Evolutionary conservation across 2,329 filamentous ascomycete species (phyloP), one percentile per base, ranked within the genome.

Genomic region (Daldinia sp.): DNA sequence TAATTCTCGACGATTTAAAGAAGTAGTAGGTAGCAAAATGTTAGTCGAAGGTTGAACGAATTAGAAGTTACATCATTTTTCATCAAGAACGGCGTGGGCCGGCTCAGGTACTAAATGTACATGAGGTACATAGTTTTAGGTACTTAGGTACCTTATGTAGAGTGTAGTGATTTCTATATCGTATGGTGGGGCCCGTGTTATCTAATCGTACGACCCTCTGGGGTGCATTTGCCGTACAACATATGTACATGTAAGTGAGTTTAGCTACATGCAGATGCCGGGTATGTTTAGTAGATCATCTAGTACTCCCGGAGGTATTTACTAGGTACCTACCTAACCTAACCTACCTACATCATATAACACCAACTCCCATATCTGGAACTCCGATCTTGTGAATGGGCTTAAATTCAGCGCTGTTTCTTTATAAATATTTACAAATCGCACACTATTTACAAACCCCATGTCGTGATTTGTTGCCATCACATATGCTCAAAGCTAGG

Each of bases 11-110:
- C 35, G 51, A 12, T 6, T 35, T 37, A 26, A 54, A 54, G 10
- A 39, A 41, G 13, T 33, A 55, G 13, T 23, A 39, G 26, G 13
- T 18, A 55, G 13, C 35, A n/a, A 39, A 55, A 37, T 56, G 26
- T 44, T n/a, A 44, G 37, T 44, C 35, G 20, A 42, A 30, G 39
- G 4, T 39, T 51, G 30, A 51, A 51, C 20, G 26, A 60, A 41
- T 60, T 39, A 4, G 12, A 56, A 41, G 56, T 59, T 59, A 39
- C 42, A 59, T 59, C 18, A 59, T 59, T 59, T 59, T 33, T 46
- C 7, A 61, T 51, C 4, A 53, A 39, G 10, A 23, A 50, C 26
- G 23, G 59, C 37, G 35, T 61, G 18, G 20, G 13, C 28, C 3
- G n/a, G 46, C 2, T 30, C 5, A 33, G 10, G 9, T 37, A 13